phyloP scores from a whole-genome alignment of 2,329 filamentous ascomycete species.

The Botryosphaeria dothidea region DNA sequence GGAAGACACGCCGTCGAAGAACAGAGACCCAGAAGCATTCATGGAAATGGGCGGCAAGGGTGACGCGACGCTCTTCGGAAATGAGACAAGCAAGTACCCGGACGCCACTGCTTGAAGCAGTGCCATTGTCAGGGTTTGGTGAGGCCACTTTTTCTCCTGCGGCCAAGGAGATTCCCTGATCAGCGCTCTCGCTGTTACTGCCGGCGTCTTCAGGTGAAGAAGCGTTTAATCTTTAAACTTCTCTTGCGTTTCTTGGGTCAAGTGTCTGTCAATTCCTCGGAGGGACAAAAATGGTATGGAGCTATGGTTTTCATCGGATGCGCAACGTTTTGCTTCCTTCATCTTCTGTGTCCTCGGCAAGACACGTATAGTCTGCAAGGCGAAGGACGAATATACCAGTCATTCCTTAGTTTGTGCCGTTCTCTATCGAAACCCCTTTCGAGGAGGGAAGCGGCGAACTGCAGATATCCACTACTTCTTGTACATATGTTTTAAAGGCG shows the following conservation, averaged over 20 bases:
- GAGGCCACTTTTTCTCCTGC: not conserved
- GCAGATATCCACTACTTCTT: not conserved
- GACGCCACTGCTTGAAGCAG: not conserved
- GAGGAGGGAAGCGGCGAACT: not conserved
- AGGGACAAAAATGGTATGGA: not conserved
- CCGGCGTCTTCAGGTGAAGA: constrained; percentile 4
- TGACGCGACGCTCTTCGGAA: constrained; percentile 73
- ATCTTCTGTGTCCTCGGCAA: not conserved
- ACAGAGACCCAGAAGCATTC: constrained; percentile 73
- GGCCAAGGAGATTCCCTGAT: not conserved
- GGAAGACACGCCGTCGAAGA: constrained; percentile 67
- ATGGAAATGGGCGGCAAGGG: constrained; percentile 83
- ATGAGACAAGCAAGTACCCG: constrained; percentile 47
- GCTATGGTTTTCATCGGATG: not conserved
- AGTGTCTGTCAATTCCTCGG: not conserved
- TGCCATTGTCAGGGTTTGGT: not conserved
- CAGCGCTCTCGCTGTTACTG: not conserved
- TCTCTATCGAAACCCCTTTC: not conserved
- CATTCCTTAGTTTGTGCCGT: not conserved
- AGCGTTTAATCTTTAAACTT: not conserved
- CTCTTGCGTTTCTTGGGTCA: not conserved
- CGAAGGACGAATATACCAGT: not conserved
- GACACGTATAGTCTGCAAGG: not conserved
- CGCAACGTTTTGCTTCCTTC: not conserved
- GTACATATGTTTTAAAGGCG: not conserved